A percentile compares a stretch with the other conserved stretches of the same genome.
phyloP scores from a whole-genome alignment of 345 rosid genomes.

The Physaria fendleri region DNA sequence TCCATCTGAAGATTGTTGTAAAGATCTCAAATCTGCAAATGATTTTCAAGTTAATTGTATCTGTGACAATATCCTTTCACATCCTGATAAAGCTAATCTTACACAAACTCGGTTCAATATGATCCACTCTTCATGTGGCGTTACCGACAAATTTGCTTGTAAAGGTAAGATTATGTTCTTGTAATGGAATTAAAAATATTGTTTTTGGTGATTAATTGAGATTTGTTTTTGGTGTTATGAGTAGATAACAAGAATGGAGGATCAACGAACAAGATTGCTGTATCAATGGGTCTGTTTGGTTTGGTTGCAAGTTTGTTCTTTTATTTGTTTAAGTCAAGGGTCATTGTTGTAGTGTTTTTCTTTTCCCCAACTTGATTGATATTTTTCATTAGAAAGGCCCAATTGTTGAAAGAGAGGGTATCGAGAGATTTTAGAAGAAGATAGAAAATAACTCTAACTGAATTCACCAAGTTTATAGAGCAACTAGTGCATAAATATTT shows the following conservation, averaged over 20 bases:
- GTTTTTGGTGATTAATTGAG: not conserved
- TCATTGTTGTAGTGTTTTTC: too few species aligned
- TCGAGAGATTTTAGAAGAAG: too few species aligned
- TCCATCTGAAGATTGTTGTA: slow-evolving; percentile 21
- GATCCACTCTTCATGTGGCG: not conserved
- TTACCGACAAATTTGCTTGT: not conserved
- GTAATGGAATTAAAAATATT: too few species aligned
- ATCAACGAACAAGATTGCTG: slow-evolving; percentile 15
- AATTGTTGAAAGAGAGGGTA: too few species aligned
- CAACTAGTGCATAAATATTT: too few species aligned
- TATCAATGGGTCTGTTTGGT: slow-evolving; percentile 19
- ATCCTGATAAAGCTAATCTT: not conserved
- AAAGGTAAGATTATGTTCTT: too few species aligned
- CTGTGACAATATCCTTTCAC: slow-evolving; percentile 8
- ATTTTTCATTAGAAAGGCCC: too few species aligned
- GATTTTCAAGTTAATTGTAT: slow-evolving; percentile 1
- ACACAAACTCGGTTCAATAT: not conserved
- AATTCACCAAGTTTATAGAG: too few species aligned
- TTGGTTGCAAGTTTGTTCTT: slow-evolving; percentile 22
- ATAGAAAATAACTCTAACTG: too few species aligned
- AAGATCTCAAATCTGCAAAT: slow-evolving; percentile 5
- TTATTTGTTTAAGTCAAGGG: too few species aligned
- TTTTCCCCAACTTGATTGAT: too few species aligned
- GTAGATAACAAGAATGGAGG: slow-evolving; percentile 17
- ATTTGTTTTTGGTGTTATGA: not conserved